phyloP scores from a whole-genome alignment of 768 basidiomycete genomes.

The Ramaria sp. region DNA sequence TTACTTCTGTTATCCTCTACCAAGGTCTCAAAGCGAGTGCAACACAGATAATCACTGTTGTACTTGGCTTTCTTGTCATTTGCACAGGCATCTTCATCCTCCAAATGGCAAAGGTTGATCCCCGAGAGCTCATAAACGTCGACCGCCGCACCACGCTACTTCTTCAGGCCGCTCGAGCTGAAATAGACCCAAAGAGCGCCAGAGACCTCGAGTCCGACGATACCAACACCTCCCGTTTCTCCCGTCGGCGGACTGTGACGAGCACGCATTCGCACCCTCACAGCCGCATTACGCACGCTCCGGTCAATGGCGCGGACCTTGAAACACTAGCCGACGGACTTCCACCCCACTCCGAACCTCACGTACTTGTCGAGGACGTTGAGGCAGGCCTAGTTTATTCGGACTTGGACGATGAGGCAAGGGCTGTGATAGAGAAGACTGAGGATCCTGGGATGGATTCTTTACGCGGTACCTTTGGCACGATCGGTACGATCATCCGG shows the following conservation, averaged over 20 bases:
- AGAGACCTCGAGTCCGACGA: constrained; percentile 16
- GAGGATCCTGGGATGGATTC: constrained; percentile 41
- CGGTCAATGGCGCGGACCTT: constrained; percentile 4
- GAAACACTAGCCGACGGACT: neutral
- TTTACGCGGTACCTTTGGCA: constrained; percentile 16
- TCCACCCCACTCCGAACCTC: neutral
- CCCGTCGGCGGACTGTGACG: constrained; percentile 1
- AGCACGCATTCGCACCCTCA: neutral
- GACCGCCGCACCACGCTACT: constrained; percentile 33
- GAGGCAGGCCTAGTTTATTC: neutral
- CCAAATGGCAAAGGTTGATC: constrained; percentile 34
- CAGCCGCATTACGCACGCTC: neutral
- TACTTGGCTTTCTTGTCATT: constrained; percentile 31
- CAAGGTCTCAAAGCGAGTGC: constrained; percentile 31
- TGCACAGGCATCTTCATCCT: constrained; percentile 33
- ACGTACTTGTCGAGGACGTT: neutral
- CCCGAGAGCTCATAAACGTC: constrained; percentile 25
- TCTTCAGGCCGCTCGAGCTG: constrained; percentile 26
- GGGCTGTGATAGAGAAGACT: constrained; percentile 11
- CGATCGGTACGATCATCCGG: constrained; percentile 12
- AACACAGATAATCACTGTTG: constrained; percentile 30
- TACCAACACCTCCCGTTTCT: neutral
- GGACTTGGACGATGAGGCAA: constrained; percentile 4
- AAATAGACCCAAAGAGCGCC: constrained; percentile 26
- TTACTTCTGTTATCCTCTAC: constrained; percentile 29